Conservation (phyloP, 2,329 filamentous ascomycete species). For the Sphaerostilbella broomeana region DNA sequence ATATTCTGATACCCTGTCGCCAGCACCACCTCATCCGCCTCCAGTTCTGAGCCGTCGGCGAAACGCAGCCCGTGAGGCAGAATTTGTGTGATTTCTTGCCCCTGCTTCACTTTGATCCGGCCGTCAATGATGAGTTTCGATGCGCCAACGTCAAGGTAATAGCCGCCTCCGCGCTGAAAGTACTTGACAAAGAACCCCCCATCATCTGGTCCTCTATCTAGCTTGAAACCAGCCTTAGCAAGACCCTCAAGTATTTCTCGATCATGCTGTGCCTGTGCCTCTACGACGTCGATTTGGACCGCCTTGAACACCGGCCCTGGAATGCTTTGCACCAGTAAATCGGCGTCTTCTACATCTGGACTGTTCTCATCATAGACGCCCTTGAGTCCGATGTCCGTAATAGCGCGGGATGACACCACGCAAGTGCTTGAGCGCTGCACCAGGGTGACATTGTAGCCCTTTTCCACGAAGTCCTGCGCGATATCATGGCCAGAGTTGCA, state of each 20-base stretch:
- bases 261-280: conserved; percentile 30
- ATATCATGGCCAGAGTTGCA: conserved; percentile 67
- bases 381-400: conserved; percentile 46
- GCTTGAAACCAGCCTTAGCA: conserved; percentile 51
- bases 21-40: conserved; percentile 57
- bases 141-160: conserved; percentile 64
- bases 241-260: conserved; percentile 38
- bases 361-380: conserved; percentile 44
- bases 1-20: conserved; percentile 65
- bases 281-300: conserved; percentile 40
- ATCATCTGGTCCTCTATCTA: conserved; percentile 51
- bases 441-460: conserved; percentile 62
- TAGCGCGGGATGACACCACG: conserved; percentile 51
- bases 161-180: conserved; percentile 59
- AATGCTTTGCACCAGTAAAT: conserved; percentile 51
- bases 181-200: conserved; percentile 57
- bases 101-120: conserved; percentile 56
- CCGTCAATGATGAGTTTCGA: conserved; percentile 56
- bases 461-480: conserved; percentile 59
- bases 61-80: conserved; percentile 39
- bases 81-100: conserved; percentile 47
- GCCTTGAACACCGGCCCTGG: conserved; percentile 56
- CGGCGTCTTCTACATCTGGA: conserved; percentile 59
- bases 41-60: conserved; percentile 48
- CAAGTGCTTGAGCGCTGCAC: conserved; percentile 61